A percentile compares a stretch with the other conserved stretches of the same genome.
Conservation (phyloP, 2,329 filamentous ascomycete species). For the Aphanoascus verrucosus region DNA sequence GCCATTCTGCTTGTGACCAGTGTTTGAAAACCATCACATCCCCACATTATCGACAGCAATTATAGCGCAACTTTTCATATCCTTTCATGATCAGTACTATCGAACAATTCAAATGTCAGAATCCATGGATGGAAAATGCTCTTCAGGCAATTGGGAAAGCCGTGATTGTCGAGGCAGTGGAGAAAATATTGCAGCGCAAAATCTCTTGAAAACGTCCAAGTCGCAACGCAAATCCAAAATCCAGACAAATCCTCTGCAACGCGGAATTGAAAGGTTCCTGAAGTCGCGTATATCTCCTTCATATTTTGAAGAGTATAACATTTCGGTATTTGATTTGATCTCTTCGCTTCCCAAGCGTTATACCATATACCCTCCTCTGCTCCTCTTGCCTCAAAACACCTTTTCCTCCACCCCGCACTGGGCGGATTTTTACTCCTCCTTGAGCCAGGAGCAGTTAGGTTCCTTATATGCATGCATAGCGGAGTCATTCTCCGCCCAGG, state of each 20-base stretch:
- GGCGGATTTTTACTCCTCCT: constrained; percentile 22
- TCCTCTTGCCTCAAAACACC: constrained; percentile 45
- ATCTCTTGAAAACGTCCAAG: not conserved
- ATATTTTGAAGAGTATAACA: constrained; percentile 11
- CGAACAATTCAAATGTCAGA: too few relatives aligned
- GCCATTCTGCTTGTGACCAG: too few relatives aligned
- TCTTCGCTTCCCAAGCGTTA: constrained; percentile 37
- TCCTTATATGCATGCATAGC: constrained; percentile 36
- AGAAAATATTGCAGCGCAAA: not conserved
- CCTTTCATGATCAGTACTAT: too few relatives aligned
- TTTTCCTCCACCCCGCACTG: constrained; percentile 28
- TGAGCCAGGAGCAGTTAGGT: constrained; percentile 21
- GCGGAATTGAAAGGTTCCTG: constrained; percentile 25
- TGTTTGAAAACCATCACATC: too few relatives aligned
- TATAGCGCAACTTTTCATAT: too few relatives aligned
- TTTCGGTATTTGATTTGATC: constrained; percentile 8
- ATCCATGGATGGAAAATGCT: not conserved
- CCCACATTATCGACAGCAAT: too few relatives aligned
- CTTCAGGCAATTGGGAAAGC: not conserved
- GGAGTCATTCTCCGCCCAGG: constrained; percentile 27
- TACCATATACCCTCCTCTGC: constrained; percentile 47
- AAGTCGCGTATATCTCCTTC: constrained; percentile 18
- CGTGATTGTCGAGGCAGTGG: not conserved
- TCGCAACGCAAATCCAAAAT: not conserved
- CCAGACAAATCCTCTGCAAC: constrained; percentile 24